Base-by-base conservation (phyloP, 2,329 filamentous ascomycete species). In the Spiromastix sp. region DNA sequence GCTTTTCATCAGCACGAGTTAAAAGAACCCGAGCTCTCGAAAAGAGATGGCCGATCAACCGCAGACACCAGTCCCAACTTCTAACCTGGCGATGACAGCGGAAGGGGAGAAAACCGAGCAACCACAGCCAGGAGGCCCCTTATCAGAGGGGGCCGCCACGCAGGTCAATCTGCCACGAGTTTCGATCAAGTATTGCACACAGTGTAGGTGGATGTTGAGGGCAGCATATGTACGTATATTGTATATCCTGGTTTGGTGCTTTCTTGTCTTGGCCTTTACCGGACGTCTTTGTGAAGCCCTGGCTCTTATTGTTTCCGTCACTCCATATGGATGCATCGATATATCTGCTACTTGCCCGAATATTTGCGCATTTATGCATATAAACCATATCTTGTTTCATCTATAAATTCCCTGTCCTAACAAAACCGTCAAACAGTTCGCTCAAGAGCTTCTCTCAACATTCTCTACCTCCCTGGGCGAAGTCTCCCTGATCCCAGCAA, bases 371-470 rank as follows among this genome's bases (percentile, higher is more conserved):
- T n/a, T n/a, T n/a, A n/a, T n/a, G n/a, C n/a, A n/a, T n/a, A n/a
- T n/a, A n/a, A n/a, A n/a, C n/a, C n/a, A n/a, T n/a, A n/a, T n/a
- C n/a, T n/a, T n/a, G n/a, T n/a, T 9, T 16, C 10, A 18, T 12
- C 4, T 7, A 27, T 17, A 18, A 25, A 20, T 34, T 17, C 20
- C 18, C 12, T 22, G 11, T 20, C 20, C 6, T n/a, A 35, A 3
- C 4, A 4, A 7, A 3, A 12, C 11, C 16, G 11, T 16, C 2
- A 13, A 35, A 22, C 47, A 94, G 84, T 95, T 82, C 58, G 89
- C 81, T 32, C 91, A 96, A 69, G 91, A 96, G 60, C 77, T 98
- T 29, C 77, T 98, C 24, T 93, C 85, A 2, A 98, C 89, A 1
- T 98, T 98, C 64, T 75, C 76, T 36, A 84, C 78, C 2, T 70